These are phyloP conservation scores for Phytophthora ramorum DNA, from an alignment of 352 stramenopile genomes.

Conservation along the genomic window DNA sequence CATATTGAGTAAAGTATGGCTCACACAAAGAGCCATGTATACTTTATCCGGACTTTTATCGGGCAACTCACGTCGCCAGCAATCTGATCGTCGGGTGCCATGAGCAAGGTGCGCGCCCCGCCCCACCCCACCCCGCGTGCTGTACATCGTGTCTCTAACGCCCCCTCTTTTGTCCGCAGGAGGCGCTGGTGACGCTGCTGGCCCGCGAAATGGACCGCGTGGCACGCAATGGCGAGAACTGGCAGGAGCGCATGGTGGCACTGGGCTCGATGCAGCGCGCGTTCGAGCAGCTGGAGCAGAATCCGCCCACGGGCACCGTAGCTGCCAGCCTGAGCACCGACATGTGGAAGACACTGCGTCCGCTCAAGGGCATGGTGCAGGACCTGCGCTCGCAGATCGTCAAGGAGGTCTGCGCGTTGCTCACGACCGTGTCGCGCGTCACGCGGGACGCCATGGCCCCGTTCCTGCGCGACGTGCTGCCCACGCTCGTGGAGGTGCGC, in stretches of 20 bases:
- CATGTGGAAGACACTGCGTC: slow-evolving; percentile 77
- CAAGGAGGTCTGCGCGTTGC: slow-evolving; percentile 78
- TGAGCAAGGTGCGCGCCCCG: slow-evolving; percentile 12
- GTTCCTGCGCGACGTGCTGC: slow-evolving; percentile 77
- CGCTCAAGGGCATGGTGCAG: slow-evolving; percentile 75
- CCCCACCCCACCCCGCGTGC: neutral
- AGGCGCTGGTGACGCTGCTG: slow-evolving; percentile 45
- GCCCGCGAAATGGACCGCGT: slow-evolving; percentile 82
- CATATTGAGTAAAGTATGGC: too few species aligned
- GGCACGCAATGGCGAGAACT: slow-evolving; percentile 80
- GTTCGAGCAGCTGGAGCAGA: slow-evolving; percentile 68
- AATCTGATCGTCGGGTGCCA: neutral
- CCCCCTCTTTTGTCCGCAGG: slow-evolving; percentile 13
- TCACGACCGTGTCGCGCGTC: slow-evolving; percentile 66
- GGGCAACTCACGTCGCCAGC: too few species aligned
- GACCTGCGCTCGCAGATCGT: slow-evolving; percentile 88
- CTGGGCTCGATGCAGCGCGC: slow-evolving; percentile 68
- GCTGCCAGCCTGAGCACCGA: slow-evolving; percentile 53
- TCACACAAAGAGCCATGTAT: too few species aligned
- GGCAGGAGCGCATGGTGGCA: slow-evolving; percentile 77
- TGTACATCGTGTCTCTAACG: slow-evolving; percentile 9
- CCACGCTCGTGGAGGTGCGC: slow-evolving; percentile 78
- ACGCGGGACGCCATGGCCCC: slow-evolving; percentile 82
- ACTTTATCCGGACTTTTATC: too few species aligned
- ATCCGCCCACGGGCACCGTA: slow-evolving; percentile 33